Base-by-base conservation (phyloP, 2,329 filamentous ascomycete species). In the Aspergillus fumigatus region DNA sequence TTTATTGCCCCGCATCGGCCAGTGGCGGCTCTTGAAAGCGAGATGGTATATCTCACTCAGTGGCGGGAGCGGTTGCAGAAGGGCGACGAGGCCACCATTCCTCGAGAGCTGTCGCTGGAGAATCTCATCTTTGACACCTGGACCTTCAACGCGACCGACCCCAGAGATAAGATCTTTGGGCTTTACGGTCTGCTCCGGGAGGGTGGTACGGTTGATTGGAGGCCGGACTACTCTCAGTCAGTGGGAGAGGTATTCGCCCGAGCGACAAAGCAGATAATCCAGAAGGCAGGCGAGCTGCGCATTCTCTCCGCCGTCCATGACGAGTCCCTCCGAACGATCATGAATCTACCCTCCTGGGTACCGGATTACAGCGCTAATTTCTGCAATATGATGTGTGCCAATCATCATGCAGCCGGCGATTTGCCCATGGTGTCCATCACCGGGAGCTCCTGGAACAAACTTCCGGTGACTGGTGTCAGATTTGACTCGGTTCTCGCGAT, bases 51-150 rank as follows among this genome's bases (percentile, higher is more conserved):
- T 40, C 53, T 55, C 38, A 51, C 53, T 3, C 53, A 55, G 11
- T 55, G 53, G 53, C 48, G 48, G 1, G 53, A 51, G 7, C 53
- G 53, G 5, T 26, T 55, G 21, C 53, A 55, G 27, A 32, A 27
- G 3, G 52, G 38, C 26, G 48, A 55, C 4, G 14, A 51, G 21
- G 53, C 53, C 29, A 27, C 53, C 1, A 17, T 43, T 23, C 53
- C 48, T 3, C 48, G 48, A 19, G 9, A 35, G 23, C 6, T 45
- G 3, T 45, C 53, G 1, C 25, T 55, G 6, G 53, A 55, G 17
- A 55, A 55, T 41, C 48, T 55, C 8, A 17, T 55, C 19, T 55
- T 55, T 19, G 48, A 55, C 10, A 55, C 53, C 48, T 55, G 53
- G 53, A 55, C 53, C 17, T 55, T 55, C 23, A 25, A 29, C 25